Percentiles rank a stretch among this genome's conserved stretches.
Conservation (phyloP, 768 basidiomycete genomes). For the Kwoniella shandongensis region DNA sequence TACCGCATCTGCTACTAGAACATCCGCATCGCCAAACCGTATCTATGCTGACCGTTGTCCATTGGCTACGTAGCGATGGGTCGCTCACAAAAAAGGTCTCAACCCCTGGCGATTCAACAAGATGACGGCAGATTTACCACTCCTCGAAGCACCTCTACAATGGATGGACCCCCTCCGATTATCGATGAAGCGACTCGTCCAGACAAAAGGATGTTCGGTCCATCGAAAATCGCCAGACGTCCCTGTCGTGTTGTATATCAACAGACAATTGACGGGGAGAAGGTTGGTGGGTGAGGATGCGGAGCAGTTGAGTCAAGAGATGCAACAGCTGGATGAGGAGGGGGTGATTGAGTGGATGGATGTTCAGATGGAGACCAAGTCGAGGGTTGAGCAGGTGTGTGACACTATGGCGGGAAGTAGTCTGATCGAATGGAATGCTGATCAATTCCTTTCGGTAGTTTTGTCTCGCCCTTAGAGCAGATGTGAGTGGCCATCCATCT, state of each 20-base stretch:
- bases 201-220: constrained; percentile 23
- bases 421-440: too few species aligned
- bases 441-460: constrained; percentile 14
- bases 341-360: constrained; percentile 35
- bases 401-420: too few species aligned
- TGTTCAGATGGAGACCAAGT: constrained; percentile 32
- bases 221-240: constrained; percentile 22
- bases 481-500: constrained; percentile 17
- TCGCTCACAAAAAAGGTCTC: constrained; percentile 28
- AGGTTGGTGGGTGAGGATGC: constrained; percentile 25
- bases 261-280: constrained; percentile 34
- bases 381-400: constrained; percentile 31
- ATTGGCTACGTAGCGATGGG: constrained; percentile 27
- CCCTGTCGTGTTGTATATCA: constrained; percentile 43
- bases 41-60: background rate
- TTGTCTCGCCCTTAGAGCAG: constrained; percentile 30
- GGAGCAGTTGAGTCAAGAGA: constrained; percentile 14
- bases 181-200: constrained; percentile 17
- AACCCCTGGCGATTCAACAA: constrained; percentile 35
- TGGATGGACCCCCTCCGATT: constrained; percentile 41
- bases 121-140: constrained; percentile 34
- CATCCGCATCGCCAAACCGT: too few species aligned
- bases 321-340: constrained; percentile 25
- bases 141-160: constrained; percentile 16
- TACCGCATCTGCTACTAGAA: background rate